Evolutionary conservation across 352 stramenopile species (phyloP).

Genomic region (Phytophthora pini): DNA sequence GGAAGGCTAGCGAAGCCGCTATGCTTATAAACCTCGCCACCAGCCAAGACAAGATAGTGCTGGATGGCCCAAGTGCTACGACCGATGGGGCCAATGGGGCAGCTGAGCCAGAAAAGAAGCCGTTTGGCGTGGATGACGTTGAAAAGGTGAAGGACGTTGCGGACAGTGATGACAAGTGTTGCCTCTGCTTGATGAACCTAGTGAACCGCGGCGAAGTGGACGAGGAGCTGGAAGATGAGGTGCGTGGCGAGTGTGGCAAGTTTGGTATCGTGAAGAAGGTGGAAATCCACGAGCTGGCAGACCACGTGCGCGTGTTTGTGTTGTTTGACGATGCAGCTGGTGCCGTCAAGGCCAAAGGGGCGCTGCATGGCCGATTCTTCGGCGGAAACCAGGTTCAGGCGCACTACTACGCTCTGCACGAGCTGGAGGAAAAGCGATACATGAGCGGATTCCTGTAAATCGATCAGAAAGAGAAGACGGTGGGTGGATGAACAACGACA

Average conservation of each 20-base stretch:
- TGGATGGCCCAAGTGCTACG: slow-evolving; percentile 26
- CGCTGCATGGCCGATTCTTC: slow-evolving; percentile 79
- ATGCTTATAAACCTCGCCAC: slow-evolving; percentile 72
- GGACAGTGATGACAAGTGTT: slow-evolving; percentile 50
- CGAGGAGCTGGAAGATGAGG: slow-evolving; percentile 71
- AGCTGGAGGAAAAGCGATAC: slow-evolving; percentile 57
- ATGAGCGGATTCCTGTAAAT: slow-evolving; percentile 60
- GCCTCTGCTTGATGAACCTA: slow-evolving; percentile 77
- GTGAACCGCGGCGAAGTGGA: slow-evolving; percentile 77
- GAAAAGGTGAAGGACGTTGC: slow-evolving; percentile 60
- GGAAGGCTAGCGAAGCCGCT: slow-evolving; percentile 73
- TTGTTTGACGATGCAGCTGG: slow-evolving; percentile 60
- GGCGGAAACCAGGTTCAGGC: slow-evolving; percentile 77
- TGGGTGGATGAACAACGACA: slow-evolving; percentile 18
- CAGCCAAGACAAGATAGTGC: slow-evolving; percentile 73
- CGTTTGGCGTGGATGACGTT: slow-evolving; percentile 64
- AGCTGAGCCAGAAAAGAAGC: slow-evolving; percentile 30
- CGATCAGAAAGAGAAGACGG: slow-evolving; percentile 16
- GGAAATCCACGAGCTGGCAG: slow-evolving; percentile 62
- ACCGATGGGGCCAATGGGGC: slow-evolving; percentile 1
- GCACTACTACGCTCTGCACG: slow-evolving; percentile 59
- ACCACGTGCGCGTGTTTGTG: slow-evolving; percentile 85
- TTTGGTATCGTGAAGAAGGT: slow-evolving; percentile 67
- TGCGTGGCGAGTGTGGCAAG: slow-evolving; percentile 68
- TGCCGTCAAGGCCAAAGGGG: slow-evolving; percentile 57